Conservation (phyloP, 1,284 basidiomycete genomes). For the Tilletia setariae region DNA sequence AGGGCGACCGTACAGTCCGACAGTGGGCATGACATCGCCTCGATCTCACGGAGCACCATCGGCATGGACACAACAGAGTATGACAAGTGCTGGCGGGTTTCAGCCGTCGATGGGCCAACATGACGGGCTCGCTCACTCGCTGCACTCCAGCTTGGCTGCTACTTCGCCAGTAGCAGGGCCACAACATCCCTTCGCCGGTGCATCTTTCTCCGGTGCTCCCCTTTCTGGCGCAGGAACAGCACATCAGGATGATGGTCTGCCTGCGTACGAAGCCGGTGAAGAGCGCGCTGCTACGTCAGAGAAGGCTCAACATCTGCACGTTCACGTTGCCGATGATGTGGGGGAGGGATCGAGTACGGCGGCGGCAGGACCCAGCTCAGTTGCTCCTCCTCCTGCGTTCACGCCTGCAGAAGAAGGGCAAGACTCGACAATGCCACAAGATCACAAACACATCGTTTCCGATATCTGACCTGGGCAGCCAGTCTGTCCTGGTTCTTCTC, state of each 20-base stretch:
- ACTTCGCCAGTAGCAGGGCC: not conserved
- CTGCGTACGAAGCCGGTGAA: slow-evolving; percentile 5
- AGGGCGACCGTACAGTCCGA: too few relatives aligned
- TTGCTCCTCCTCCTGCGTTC: not conserved
- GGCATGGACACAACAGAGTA: not conserved
- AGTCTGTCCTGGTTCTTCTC: too few relatives aligned
- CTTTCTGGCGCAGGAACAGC: not conserved
- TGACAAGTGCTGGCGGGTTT: too few relatives aligned
- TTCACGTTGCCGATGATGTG: not conserved
- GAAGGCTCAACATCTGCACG: slow-evolving; percentile 3
- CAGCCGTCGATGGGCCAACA: too few relatives aligned
- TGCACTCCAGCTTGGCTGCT: not conserved
- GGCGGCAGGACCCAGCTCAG: not conserved
- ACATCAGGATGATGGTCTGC: not conserved
- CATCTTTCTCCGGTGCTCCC: not conserved
- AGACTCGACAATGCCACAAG: too few relatives aligned
- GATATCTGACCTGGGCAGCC: too few relatives aligned
- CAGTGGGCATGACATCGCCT: not conserved
- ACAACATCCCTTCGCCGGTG: not conserved
- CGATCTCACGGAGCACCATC: not conserved
- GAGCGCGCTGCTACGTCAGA: not conserved
- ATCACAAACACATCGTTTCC: too few relatives aligned
- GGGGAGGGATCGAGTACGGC: not conserved
- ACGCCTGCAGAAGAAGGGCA: too few relatives aligned
- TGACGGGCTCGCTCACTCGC: not conserved